Conservation (phyloP, 1,139 yeast genomes). For the Sugiyamaella paludigena region DNA sequence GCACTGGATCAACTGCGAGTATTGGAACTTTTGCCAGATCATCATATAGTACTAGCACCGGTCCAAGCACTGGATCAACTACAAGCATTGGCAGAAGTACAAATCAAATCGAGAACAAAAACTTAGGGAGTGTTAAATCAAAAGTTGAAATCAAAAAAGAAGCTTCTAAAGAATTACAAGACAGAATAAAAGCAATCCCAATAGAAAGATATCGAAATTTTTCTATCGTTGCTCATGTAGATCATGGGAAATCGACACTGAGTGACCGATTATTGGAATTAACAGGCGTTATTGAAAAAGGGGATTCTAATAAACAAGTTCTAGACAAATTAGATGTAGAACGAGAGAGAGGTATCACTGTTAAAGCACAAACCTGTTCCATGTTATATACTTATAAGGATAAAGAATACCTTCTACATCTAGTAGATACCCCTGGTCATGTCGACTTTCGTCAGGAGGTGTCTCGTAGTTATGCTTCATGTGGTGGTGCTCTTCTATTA, state of each 20-base stretch:
- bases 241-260: conserved; percentile 92
- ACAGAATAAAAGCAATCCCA: conserved; percentile 71
- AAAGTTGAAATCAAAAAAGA: conserved; percentile 6
- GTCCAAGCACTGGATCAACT: no score
- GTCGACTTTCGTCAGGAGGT: conserved; percentile 96
- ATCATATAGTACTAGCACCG: no score
- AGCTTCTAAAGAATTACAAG: conserved; percentile 33
- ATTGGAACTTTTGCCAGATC: no score
- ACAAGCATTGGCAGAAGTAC: no score
- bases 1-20: no score
- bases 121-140: neutral
- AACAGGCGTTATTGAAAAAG: conserved; percentile 83
- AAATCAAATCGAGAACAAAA: neutral
- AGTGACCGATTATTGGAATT: conserved; percentile 83
- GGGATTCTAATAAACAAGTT: conserved; percentile 75
- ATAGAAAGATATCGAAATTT: conserved; percentile 81
- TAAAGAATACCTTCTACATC: conserved; percentile 75
- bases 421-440: conserved; percentile 98
- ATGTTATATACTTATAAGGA: conserved; percentile 78
- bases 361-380: conserved; percentile 93
- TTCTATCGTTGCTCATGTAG: conserved; percentile 97
- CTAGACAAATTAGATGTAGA: conserved; percentile 92
- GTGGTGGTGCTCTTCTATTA: conserved; percentile 87
- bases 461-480: conserved; percentile 87
- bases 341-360: conserved; percentile 92